These are phyloP conservation scores for Talaromyces sp. DNA, from an alignment of 2,329 filamentous ascomycete species.

Conservation along the genomic window DNA sequence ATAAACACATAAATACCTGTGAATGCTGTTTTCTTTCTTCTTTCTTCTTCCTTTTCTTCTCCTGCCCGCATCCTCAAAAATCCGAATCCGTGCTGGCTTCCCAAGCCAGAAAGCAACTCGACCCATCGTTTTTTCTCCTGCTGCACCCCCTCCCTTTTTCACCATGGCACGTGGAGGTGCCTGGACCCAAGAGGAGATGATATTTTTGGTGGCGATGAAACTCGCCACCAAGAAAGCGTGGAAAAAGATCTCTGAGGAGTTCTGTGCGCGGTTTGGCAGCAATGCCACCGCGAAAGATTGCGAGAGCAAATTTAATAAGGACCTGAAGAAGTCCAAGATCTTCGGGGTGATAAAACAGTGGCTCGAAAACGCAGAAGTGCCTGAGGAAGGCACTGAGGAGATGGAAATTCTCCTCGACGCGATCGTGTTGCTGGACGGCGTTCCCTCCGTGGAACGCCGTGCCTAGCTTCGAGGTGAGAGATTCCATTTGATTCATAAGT, in stretches of 20 bases:
- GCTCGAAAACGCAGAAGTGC: background rate
- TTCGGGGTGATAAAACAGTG: background rate
- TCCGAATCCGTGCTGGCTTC: too few species aligned
- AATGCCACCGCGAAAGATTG: slow-evolving; percentile 3
- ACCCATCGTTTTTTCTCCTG: background rate
- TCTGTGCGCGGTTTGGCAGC: background rate
- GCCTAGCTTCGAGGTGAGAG: slow-evolving; percentile 5
- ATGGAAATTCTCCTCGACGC: background rate
- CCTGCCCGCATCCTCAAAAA: background rate
- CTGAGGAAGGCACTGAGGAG: background rate
- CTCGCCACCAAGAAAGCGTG: background rate
- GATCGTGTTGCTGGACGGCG: background rate
- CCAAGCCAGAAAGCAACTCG: too few species aligned
- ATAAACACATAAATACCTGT: background rate
- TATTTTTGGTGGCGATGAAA: slow-evolving; percentile 10
- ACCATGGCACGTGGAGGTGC: slow-evolving; percentile 3
- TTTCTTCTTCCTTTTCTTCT: background rate
- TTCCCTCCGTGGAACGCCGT: background rate
- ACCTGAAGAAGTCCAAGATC: background rate
- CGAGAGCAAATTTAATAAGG: slow-evolving; percentile 11
- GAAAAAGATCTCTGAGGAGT: background rate
- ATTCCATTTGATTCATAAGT: background rate
- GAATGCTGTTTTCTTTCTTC: background rate
- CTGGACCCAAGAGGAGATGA: background rate
- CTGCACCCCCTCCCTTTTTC: background rate